phyloP scores from a whole-genome alignment of 208 protist species.

The Leishmania martiniquensis region DNA sequence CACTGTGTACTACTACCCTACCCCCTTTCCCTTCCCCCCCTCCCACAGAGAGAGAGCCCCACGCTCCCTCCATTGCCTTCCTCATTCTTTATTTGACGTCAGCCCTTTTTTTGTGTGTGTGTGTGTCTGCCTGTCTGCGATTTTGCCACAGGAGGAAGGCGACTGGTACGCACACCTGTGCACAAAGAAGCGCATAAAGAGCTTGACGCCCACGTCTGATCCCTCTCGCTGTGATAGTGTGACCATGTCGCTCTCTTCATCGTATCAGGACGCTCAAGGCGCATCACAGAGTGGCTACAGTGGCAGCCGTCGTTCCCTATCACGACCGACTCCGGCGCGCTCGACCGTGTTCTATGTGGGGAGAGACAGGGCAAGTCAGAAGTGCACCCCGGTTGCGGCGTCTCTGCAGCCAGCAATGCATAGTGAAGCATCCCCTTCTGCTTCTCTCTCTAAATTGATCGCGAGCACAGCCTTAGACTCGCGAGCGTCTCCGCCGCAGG shows the following conservation, averaged over 20 bases:
- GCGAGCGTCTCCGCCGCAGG: neutral
- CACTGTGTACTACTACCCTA: slow-evolving; percentile 3
- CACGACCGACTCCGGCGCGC: neutral
- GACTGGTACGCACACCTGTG: neutral
- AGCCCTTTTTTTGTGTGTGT: neutral
- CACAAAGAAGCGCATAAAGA: neutral
- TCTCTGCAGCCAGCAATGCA: neutral
- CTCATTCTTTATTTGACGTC: neutral
- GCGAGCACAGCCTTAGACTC: neutral
- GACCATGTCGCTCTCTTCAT: slow-evolving; percentile 19
- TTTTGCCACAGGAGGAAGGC: neutral
- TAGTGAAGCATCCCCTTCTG: neutral
- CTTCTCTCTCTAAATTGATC: neutral
- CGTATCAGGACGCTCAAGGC: slow-evolving; percentile 6
- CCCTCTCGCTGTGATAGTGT: neutral
- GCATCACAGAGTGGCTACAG: neutral
- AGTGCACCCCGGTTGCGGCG: neutral
- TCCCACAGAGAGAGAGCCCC: too few relatives aligned
- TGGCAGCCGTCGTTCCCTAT: neutral
- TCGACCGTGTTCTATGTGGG: slow-evolving; percentile 2
- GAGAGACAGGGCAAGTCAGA: neutral
- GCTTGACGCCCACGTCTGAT: neutral
- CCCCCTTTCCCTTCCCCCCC: slow-evolving; percentile 10
- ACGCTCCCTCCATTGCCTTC: neutral
- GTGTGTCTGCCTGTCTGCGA: slow-evolving; percentile 8